Evolutionary conservation across 202 grass and related monocot genomes (phyloP), one percentile per base, ranked within the genome.

Genomic region (Eragrostis tef): DNA sequence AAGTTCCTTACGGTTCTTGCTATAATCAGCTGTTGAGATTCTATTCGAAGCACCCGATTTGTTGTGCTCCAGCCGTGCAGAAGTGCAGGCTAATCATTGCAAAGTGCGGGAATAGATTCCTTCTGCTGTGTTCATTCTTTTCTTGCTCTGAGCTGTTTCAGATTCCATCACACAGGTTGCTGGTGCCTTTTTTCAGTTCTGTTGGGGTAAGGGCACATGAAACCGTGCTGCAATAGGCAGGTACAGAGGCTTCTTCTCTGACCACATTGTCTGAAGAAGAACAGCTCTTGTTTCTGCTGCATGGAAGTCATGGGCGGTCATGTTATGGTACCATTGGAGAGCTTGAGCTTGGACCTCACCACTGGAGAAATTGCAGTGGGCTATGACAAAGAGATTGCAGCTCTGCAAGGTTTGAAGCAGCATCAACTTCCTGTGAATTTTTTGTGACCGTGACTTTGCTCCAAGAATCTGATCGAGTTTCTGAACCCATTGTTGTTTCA

Each of bases 341-440:
- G 72, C 44, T 77, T 89, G 75, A 78, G 57, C 65, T 81, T 85
- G 72, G 90, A 92, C 42, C 77, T 77, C 25, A 48, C 84, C 19
- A 73, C 41, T 26, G 78, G 53, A 4, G 86, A 71, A 79, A 56
- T 84, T 9, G 22, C 60, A 26, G 71, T 80, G 36, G 79, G 69
- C 71, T 73, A 93, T 60, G 86, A 86, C 71, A 86, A 85, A 31
- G 85, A 88, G 24, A 77, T 83, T 72, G 78, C 91, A 2, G 26
- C 47, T 42, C 59, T 93, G 50, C 79, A 93, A 93, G 91, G 88
- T 87, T 87, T 79, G 15, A 20, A 52, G 22, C 6, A 73, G 26
- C 78, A 73, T 50, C 29, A 73, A 31, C 59, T 41, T 59, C 5
- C 19, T 78, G 49, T 36, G 13, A 60, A 34, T 82, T 26, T 4